Evolutionary conservation across 1,139 yeast species (phyloP).

Genomic region (Nakaseomyces delphensis): DNA sequence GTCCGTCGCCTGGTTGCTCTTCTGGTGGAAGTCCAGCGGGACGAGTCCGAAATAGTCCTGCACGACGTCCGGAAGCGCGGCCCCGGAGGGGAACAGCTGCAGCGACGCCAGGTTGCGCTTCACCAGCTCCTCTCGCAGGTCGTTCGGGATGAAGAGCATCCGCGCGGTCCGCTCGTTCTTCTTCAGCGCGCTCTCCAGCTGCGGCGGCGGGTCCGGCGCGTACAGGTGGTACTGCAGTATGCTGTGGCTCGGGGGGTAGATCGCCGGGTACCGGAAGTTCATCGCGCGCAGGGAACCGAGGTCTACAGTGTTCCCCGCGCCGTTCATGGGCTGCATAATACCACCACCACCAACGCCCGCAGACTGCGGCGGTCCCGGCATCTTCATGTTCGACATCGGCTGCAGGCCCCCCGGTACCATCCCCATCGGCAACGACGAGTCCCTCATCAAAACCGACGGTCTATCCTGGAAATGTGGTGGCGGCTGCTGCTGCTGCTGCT

Average conservation of each 20-base stretch:
- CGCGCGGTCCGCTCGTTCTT: constrained; percentile 65
- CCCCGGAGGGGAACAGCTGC: constrained; percentile 40
- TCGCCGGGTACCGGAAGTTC: constrained; percentile 23
- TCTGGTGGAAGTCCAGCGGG: constrained; percentile 63
- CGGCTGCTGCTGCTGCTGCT: too few species aligned
- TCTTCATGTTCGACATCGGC: background rate
- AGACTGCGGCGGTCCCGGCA: background rate
- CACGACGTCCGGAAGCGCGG: constrained; percentile 40
- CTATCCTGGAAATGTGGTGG: constrained; percentile 1
- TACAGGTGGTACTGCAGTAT: constrained; percentile 78
- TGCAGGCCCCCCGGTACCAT: background rate
- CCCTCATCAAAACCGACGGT: constrained; percentile 3
- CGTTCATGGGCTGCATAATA: background rate
- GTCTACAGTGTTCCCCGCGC: background rate
- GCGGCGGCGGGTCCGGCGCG: constrained; percentile 84
- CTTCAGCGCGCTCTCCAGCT: constrained; percentile 48
- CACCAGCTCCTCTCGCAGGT: constrained; percentile 63
- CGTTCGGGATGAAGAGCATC: constrained; percentile 62
- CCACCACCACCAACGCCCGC: too few species aligned
- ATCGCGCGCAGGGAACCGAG: too few species aligned
- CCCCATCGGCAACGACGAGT: constrained; percentile 1
- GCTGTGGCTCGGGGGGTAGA: constrained; percentile 32
- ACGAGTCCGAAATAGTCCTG: constrained; percentile 78
- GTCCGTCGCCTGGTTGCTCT: constrained; percentile 34
- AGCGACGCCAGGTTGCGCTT: constrained; percentile 74